Evolutionary conservation across 2,329 filamentous ascomycete species (phyloP).

Genomic region (Colletotrichum tropicicola): DNA sequence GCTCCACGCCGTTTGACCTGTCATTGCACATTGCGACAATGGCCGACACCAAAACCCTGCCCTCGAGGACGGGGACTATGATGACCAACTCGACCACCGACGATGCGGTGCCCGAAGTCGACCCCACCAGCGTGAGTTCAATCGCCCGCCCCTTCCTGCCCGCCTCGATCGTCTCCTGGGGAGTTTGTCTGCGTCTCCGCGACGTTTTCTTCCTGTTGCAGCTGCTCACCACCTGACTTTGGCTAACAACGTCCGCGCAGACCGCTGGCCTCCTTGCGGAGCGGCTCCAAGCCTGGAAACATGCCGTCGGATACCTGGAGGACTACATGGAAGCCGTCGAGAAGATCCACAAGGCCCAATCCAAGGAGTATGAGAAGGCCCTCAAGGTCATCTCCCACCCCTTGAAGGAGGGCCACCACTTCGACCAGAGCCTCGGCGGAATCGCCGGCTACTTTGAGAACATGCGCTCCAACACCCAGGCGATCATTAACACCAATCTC

Average conservation of each 20-base stretch:
- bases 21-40: slow-evolving; percentile 40
- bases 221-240: not conserved
- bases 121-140: slow-evolving; percentile 64
- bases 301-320: slow-evolving; percentile 89
- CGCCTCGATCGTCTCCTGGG: not conserved
- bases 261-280: slow-evolving; percentile 85
- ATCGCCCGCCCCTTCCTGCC: not conserved
- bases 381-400: slow-evolving; percentile 91
- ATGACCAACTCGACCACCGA: slow-evolving; percentile 45
- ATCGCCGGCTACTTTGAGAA: slow-evolving; percentile 93
- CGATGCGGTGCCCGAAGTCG: slow-evolving; percentile 67
- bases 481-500: slow-evolving; percentile 85
- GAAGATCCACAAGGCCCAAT: slow-evolving; percentile 83
- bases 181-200: not conserved
- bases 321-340: slow-evolving; percentile 88
- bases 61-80: slow-evolving; percentile 56
- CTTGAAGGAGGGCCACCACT: slow-evolving; percentile 90
- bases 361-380: slow-evolving; percentile 95
- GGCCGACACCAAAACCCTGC: slow-evolving; percentile 44
- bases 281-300: slow-evolving; percentile 94
- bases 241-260: slow-evolving; percentile 47
- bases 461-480: slow-evolving; percentile 91
- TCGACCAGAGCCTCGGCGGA: slow-evolving; percentile 88
- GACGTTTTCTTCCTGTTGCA: not conserved
- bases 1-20: not conserved